Percentiles rank a stretch among this genome's conserved stretches.
These are phyloP conservation scores for Balakata baccata DNA, from an alignment of 345 rosid genomes.

Conservation along the genomic window DNA sequence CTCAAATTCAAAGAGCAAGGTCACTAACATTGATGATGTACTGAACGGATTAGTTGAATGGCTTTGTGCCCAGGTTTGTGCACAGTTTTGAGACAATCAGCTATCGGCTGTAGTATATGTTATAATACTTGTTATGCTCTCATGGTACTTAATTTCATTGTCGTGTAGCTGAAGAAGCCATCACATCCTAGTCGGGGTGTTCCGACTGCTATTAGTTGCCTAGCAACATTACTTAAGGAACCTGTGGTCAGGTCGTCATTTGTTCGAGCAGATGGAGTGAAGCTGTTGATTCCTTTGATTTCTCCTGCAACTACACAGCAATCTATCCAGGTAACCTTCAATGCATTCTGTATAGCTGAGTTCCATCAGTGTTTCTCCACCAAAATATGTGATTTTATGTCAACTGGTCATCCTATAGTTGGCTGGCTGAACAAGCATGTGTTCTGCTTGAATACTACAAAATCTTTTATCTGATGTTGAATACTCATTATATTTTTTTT, in stretches of 20 bases:
- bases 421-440: conserved; percentile 5
- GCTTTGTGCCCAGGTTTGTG: conserved; percentile 85
- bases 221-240: conserved; percentile 74
- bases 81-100: neutral
- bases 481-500: conserved; percentile 10
- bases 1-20: conserved; percentile 60
- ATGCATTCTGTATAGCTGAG: neutral
- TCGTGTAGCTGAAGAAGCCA: conserved; percentile 76
- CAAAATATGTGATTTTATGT: neutral
- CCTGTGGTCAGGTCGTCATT: conserved; percentile 87
- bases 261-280: conserved; percentile 88
- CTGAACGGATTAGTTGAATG: conserved; percentile 88
- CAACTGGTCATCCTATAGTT: conserved; percentile 2
- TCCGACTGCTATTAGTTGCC: conserved; percentile 74
- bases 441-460: neutral
- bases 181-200: conserved; percentile 77
- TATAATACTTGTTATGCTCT: neutral
- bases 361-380: neutral
- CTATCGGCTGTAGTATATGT: neutral
- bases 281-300: conserved; percentile 77
- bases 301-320: conserved; percentile 96
- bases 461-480: neutral
- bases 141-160: conserved; percentile 1
- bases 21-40: conserved; percentile 72
- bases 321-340: conserved; percentile 71